Conservation (phyloP, 2,329 filamentous ascomycete species). For the Fusarium burgessii region DNA sequence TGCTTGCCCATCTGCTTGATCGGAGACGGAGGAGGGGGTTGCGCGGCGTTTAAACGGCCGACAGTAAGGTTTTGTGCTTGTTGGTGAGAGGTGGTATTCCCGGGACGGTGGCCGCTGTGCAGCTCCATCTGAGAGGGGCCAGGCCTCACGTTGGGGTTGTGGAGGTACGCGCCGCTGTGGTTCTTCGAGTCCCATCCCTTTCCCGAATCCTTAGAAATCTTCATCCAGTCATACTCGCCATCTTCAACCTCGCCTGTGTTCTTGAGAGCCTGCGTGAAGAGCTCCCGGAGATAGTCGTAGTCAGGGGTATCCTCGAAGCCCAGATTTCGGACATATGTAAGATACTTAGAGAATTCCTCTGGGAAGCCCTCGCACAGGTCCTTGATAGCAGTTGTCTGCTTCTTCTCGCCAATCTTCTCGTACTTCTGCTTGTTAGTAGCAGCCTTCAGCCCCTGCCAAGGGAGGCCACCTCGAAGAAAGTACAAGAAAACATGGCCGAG, state of each 20-base stretch:
- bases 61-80: slow-evolving; percentile 76
- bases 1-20: slow-evolving; percentile 84
- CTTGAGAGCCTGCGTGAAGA: slow-evolving; percentile 96
- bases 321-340: slow-evolving; percentile 96
- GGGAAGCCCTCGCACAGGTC: slow-evolving; percentile 97
- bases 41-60: slow-evolving; percentile 93
- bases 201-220: slow-evolving; percentile 83
- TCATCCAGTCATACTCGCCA: slow-evolving; percentile 99
- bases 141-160: slow-evolving; percentile 81
- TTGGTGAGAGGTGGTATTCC: slow-evolving; percentile 73
- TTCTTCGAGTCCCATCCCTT: slow-evolving; percentile 90
- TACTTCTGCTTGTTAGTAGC: slow-evolving; percentile 95
- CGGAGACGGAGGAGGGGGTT: slow-evolving; percentile 88
- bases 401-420: slow-evolving; percentile 99
- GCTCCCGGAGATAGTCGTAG: slow-evolving; percentile 96
- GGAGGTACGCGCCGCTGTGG: slow-evolving; percentile 70
- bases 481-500: slow-evolving; percentile 82
- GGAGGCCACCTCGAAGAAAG: slow-evolving; percentile 76
- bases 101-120: slow-evolving; percentile 77
- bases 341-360: slow-evolving; percentile 97
- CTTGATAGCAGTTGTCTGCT: slow-evolving; percentile 97
- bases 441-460: slow-evolving; percentile 80
- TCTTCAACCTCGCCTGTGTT: slow-evolving; percentile 95
- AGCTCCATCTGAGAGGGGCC: slow-evolving; percentile 88
- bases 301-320: slow-evolving; percentile 98